Conservation (phyloP, 176 grass and related monocot species). For the Avena sativa region DNA sequence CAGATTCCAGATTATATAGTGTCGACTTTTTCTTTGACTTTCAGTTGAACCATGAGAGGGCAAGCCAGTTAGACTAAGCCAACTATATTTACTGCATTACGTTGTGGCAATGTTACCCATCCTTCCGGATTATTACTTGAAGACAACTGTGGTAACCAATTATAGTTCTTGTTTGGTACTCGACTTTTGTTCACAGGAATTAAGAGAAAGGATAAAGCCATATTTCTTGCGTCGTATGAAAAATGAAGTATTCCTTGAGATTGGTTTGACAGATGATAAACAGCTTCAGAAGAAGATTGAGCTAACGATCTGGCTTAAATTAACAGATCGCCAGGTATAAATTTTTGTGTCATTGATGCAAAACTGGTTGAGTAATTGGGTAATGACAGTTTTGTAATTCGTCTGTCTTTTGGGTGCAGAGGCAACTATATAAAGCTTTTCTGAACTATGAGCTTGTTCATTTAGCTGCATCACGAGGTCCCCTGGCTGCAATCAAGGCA, state of each 20-base stretch:
- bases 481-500: slow-evolving; percentile 75
- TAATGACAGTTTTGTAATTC: neutral
- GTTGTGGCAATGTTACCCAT: neutral
- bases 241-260: slow-evolving; percentile 70
- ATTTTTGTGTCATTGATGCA: slow-evolving; percentile 1
- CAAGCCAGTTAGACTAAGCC: neutral
- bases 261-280: slow-evolving; percentile 32
- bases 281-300: slow-evolving; percentile 71
- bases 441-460: slow-evolving; percentile 82
- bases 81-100: slow-evolving; percentile 25
- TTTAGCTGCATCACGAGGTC: slow-evolving; percentile 49
- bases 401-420: slow-evolving; percentile 56
- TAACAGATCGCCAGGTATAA: slow-evolving; percentile 79
- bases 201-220: slow-evolving; percentile 87
- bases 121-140: neutral
- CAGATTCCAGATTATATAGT: neutral
- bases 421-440: slow-evolving; percentile 94
- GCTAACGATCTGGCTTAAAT: slow-evolving; percentile 88
- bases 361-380: slow-evolving; percentile 31
- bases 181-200: slow-evolving; percentile 54
- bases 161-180: slow-evolving; percentile 32
- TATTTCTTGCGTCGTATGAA: slow-evolving; percentile 84
- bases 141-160: slow-evolving; percentile 9
- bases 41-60: slow-evolving; percentile 15
- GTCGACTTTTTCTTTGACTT: neutral